Conservation (phyloP, 345 rosid genomes). For the Brassica incana region DNA sequence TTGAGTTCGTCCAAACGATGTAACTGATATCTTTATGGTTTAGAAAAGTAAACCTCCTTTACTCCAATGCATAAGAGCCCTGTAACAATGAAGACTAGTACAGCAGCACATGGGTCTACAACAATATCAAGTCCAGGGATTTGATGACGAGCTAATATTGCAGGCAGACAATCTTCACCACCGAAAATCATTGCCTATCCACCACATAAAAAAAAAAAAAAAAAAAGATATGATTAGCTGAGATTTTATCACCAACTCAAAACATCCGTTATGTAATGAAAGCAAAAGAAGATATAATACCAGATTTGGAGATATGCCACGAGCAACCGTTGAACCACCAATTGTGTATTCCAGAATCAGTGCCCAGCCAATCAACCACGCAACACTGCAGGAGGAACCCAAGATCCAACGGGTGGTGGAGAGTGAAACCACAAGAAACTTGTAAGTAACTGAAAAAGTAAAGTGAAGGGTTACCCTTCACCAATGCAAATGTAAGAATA, state of each 20-base stretch:
- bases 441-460: neutral
- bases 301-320: constrained; percentile 89
- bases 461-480: constrained; percentile 62
- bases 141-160: constrained; percentile 69
- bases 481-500: constrained; percentile 94
- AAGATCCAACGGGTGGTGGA: neutral
- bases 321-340: constrained; percentile 93
- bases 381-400: constrained; percentile 47
- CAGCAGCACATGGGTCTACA: constrained; percentile 91
- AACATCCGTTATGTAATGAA: neutral
- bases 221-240: neutral
- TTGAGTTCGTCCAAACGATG: neutral
- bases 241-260: neutral
- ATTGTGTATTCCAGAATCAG: constrained; percentile 87
- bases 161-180: constrained; percentile 70
- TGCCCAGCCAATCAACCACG: constrained; percentile 98
- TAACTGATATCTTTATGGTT: neutral
- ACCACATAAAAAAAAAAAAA: neutral
- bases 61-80: constrained; percentile 91
- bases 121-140: constrained; percentile 81
- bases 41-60: constrained; percentile 64
- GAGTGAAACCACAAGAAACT: neutral
- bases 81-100: constrained; percentile 73
- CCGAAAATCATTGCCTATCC: constrained; percentile 85
- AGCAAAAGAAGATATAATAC: constrained; percentile 33